These are phyloP conservation scores for Diaporthe citrichinensis DNA, from an alignment of 2,329 filamentous ascomycete species.

Conservation along the genomic window DNA sequence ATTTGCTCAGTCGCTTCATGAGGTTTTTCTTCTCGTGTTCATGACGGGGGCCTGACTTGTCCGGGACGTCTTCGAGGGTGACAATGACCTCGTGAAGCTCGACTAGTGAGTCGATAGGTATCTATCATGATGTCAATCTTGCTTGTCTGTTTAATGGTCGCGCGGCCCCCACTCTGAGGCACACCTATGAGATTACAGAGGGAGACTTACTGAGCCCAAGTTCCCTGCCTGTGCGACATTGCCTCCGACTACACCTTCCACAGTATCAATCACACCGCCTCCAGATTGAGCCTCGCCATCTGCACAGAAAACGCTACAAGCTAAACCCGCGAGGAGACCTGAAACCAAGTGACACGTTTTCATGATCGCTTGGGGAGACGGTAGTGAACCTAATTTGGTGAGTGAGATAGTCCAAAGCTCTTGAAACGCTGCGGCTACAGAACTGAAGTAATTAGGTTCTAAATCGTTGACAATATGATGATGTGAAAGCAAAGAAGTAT, in stretches of 20 bases:
- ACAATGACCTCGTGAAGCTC: neutral
- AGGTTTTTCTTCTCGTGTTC: neutral
- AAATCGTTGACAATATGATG: accelerated
- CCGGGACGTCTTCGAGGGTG: neutral
- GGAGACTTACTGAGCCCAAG: neutral
- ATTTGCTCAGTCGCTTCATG: neutral
- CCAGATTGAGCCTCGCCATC: neutral
- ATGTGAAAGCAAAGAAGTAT: no score
- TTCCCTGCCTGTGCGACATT: neutral
- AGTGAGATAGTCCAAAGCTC: neutral
- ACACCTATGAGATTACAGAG: neutral
- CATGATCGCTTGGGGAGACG: neutral
- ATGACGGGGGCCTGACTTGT: neutral
- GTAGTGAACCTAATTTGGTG: neutral
- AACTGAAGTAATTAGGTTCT: neutral
- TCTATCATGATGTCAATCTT: neutral
- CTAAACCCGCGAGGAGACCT: neutral
- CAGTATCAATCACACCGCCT: neutral
- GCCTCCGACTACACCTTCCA: neutral
- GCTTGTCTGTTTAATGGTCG: no score
- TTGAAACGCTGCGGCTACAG: neutral
- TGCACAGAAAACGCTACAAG: neutral
- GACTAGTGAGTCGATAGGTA: neutral
- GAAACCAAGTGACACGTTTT: neutral
- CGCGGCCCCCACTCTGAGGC: no score